Evolutionary conservation across 306 rosid genomes (phyloP).

Genomic region (Boehmeria nivea): DNA sequence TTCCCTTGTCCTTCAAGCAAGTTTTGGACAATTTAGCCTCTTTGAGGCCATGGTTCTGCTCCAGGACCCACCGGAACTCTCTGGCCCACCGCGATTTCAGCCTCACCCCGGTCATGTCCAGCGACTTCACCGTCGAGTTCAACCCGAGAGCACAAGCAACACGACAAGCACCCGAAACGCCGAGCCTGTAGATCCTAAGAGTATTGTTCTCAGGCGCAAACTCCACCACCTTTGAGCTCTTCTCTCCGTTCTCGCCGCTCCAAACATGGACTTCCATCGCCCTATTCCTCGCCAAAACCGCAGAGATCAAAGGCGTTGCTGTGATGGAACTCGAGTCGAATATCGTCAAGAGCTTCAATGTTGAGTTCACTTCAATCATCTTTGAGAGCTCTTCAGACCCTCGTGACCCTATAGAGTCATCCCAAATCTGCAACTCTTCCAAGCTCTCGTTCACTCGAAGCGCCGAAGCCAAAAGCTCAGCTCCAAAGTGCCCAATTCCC

Average conservation of each 20-base stretch:
- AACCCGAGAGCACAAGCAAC: slow-evolving; percentile 74
- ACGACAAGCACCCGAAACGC: slow-evolving; percentile 66
- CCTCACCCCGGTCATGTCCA: slow-evolving; percentile 76
- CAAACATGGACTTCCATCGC: slow-evolving; percentile 80
- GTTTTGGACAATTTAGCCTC: slow-evolving; percentile 71
- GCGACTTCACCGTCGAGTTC: slow-evolving; percentile 72
- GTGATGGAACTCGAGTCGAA: slow-evolving; percentile 61
- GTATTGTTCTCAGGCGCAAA: slow-evolving; percentile 66
- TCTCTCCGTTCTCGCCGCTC: slow-evolving; percentile 69
- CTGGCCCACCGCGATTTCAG: slow-evolving; percentile 80
- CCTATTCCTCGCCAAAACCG: slow-evolving; percentile 82
- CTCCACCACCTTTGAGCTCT: slow-evolving; percentile 75
- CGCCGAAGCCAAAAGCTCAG: slow-evolving; percentile 62
- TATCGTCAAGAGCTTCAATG: slow-evolving; percentile 63
- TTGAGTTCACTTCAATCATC: slow-evolving; percentile 89
- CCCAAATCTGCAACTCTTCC: slow-evolving; percentile 92
- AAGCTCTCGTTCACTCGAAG: slow-evolving; percentile 60
- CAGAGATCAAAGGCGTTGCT: slow-evolving; percentile 78
- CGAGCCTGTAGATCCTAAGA: slow-evolving; percentile 63
- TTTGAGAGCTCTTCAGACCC: slow-evolving; percentile 88
- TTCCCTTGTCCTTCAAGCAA: slow-evolving; percentile 70
- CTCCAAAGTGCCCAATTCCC: slow-evolving; percentile 58
- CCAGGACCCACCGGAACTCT: slow-evolving; percentile 82
- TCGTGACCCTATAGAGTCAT: slow-evolving; percentile 86
- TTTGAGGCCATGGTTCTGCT: slow-evolving; percentile 60